Evolutionary conservation across 495 filamentous ascomycete genomes (phyloP).

Genomic region (Parmelia sp.): DNA sequence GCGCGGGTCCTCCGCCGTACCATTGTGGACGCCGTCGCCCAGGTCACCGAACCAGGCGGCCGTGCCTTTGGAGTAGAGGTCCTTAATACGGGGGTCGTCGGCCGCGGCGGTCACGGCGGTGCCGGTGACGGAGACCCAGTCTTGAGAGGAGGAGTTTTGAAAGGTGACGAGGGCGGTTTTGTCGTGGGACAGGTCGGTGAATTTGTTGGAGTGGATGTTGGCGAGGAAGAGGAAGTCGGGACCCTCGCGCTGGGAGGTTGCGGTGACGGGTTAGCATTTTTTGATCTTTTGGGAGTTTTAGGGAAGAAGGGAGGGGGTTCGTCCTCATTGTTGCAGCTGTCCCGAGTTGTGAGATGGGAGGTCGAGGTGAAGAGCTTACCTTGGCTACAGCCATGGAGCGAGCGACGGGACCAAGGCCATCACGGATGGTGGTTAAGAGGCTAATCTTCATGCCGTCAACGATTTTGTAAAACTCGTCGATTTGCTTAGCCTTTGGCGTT

Average conservation of each 20-base stretch:
- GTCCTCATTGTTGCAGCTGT: too few relatives aligned
- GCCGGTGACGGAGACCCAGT: slow-evolving; percentile 39
- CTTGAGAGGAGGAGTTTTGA: slow-evolving; percentile 35
- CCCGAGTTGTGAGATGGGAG: too few relatives aligned
- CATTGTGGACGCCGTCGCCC: slow-evolving; percentile 39
- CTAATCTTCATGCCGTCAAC: slow-evolving; percentile 32
- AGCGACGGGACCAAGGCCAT: slow-evolving; percentile 32
- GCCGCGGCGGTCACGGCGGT: slow-evolving; percentile 28
- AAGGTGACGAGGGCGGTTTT: slow-evolving; percentile 34
- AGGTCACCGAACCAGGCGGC: slow-evolving; percentile 43
- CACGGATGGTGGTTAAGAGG: slow-evolving; percentile 32
- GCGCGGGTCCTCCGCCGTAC: slow-evolving; percentile 35
- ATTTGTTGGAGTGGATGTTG: slow-evolving; percentile 40
- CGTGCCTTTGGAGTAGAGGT: slow-evolving; percentile 31
- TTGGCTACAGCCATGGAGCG: slow-evolving; percentile 41
- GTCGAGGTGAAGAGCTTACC: too few relatives aligned
- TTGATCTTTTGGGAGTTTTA: neutral
- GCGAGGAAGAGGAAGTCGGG: slow-evolving; percentile 43
- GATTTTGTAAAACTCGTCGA: slow-evolving; percentile 31
- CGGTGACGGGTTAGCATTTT: neutral
- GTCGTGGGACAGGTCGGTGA: slow-evolving; percentile 35
- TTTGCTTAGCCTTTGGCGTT: slow-evolving; percentile 31
- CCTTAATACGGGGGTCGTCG: slow-evolving; percentile 38
- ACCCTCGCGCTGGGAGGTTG: slow-evolving; percentile 29
- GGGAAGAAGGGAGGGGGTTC: too few relatives aligned